A percentile compares a stretch with the other conserved stretches of the same genome.
Conservation (phyloP, 2,329 filamentous ascomycete genomes). For the Claviceps lovelessii region DNA sequence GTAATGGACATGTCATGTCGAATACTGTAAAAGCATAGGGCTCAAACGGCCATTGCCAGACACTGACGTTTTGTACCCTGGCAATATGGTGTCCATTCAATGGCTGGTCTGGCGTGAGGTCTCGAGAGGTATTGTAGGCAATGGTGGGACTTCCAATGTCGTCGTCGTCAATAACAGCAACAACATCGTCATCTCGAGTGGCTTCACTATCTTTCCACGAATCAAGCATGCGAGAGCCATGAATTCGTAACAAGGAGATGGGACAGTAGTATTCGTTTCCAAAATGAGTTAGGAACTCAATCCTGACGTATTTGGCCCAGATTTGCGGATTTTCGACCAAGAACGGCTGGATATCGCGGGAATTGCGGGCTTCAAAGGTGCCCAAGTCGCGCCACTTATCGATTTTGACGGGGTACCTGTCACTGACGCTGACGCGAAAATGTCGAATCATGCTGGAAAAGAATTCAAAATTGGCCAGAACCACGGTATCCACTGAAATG, state of each 20-base stretch:
- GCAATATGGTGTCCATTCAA: neutral
- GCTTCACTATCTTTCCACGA: constrained; percentile 74
- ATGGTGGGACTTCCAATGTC: constrained; percentile 3
- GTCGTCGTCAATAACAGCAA: constrained; percentile 19
- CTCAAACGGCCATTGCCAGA: neutral
- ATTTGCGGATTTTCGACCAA: constrained; percentile 88
- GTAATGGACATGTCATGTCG: neutral
- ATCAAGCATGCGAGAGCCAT: constrained; percentile 93
- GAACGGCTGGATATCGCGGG: constrained; percentile 86
- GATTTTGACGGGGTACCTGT: constrained; percentile 81
- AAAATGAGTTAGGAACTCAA: constrained; percentile 88
- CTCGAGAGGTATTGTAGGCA: neutral
- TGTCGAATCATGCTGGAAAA: constrained; percentile 93
- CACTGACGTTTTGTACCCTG: neutral
- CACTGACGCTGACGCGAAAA: constrained; percentile 83
- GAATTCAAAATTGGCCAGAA: constrained; percentile 98
- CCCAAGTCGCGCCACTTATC: constrained; percentile 87
- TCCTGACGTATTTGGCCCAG: constrained; percentile 82
- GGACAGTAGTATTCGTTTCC: constrained; percentile 96
- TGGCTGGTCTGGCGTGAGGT: neutral
- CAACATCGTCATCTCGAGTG: constrained; percentile 46
- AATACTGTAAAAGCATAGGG: neutral
- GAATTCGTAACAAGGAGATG: constrained; percentile 75
- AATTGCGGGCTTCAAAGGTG: constrained; percentile 81
- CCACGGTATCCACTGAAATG: constrained; percentile 79